These are phyloP conservation scores for Xylariaceae sp. DNA, from an alignment of 2,329 filamentous ascomycete genomes.

Conservation along the genomic window DNA sequence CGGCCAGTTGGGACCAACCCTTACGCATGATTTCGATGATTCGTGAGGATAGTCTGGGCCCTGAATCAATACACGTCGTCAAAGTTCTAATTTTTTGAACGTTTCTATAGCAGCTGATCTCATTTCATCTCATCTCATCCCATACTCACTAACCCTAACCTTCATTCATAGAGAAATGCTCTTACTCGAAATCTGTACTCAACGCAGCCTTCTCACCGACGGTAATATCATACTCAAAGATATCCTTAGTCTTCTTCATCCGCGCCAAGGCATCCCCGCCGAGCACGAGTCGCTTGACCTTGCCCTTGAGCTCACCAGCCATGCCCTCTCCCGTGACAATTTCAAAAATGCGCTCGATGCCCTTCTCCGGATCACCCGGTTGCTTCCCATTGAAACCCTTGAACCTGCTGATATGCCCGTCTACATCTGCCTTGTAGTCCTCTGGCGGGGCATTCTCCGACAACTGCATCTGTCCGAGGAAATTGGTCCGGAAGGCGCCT, in stretches of 20 bases:
- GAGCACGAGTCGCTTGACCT: constrained; percentile 34
- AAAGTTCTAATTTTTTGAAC: no score
- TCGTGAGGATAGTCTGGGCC: no score
- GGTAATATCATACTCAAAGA: constrained; percentile 21
- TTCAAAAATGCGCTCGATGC: constrained; percentile 35
- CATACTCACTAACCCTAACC: no score
- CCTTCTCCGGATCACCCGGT: constrained; percentile 33
- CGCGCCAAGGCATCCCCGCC: constrained; percentile 31
- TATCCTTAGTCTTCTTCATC: constrained; percentile 21
- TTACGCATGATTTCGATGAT: no score
- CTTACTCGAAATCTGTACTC: constrained; percentile 19
- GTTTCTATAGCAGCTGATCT: no score
- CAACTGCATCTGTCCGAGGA: constrained; percentile 26
- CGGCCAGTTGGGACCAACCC: no score
- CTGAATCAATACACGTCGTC: no score
- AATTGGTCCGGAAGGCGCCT: constrained; percentile 39
- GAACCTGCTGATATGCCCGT: constrained; percentile 16
- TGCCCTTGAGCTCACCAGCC: constrained; percentile 30
- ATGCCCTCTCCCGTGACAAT: constrained; percentile 31
- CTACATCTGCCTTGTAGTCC: constrained; percentile 21
- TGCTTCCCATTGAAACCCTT: constrained; percentile 22
- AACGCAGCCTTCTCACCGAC: constrained; percentile 21
- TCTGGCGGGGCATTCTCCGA: constrained; percentile 19
- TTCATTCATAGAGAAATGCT: neutral
- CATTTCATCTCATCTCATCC: no score